Evolutionary conservation across 768 basidiomycete genomes (phyloP).

Genomic region (Strobilomyces dryophilus): DNA sequence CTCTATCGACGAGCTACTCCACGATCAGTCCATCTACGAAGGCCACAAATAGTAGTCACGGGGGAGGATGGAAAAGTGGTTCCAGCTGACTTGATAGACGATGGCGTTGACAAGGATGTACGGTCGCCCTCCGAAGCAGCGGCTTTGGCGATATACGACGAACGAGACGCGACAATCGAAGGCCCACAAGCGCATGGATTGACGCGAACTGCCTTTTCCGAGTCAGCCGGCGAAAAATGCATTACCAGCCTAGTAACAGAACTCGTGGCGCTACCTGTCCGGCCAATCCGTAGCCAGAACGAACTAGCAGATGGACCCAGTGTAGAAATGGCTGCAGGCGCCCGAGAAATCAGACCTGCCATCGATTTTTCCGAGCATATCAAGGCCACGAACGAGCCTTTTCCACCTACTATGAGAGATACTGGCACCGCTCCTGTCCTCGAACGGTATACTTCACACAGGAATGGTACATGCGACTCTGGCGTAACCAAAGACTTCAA

Average conservation of each 20-base stretch:
- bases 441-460: not conserved
- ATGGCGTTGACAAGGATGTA: not conserved
- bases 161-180: not conserved
- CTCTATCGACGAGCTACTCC: not conserved
- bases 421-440: not conserved
- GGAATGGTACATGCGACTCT: not conserved
- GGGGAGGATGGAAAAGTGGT: slow-evolving; percentile 13
- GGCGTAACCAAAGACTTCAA: not conserved
- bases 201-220: not conserved
- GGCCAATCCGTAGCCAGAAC: not conserved
- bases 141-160: not conserved
- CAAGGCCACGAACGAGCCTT: too few relatives aligned
- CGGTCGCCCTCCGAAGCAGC: not conserved
- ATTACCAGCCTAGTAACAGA: not conserved
- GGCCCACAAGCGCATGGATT: not conserved
- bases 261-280: not conserved
- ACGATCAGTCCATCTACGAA: not conserved
- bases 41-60: slow-evolving; percentile 16
- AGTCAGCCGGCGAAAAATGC: not conserved
- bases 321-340: not conserved
- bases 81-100: slow-evolving; percentile 4
- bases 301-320: not conserved
- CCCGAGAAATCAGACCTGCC: not conserved
- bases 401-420: not conserved
- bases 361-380: not conserved